Conservation (phyloP, 345 rosid species). For the Bruguiera parviflora region DNA sequence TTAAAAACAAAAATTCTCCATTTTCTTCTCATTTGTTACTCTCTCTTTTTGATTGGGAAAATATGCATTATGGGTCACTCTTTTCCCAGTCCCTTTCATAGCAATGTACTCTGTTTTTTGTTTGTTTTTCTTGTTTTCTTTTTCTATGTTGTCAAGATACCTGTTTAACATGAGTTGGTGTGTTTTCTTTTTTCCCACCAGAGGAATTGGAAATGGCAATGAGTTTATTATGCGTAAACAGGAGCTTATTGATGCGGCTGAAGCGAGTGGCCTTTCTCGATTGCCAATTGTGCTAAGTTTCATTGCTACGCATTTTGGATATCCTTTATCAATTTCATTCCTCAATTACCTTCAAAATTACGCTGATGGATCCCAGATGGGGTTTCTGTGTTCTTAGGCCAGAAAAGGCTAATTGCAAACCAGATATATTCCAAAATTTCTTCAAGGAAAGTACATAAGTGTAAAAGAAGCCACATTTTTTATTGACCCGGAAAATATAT, state of each 20-base stretch:
- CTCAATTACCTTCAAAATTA: slow-evolving; percentile 1
- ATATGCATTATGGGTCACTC: slow-evolving; percentile 69
- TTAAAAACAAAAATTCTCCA: no score
- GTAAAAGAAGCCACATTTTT: no score
- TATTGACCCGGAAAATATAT: no score
- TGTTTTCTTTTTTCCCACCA: slow-evolving; percentile 16
- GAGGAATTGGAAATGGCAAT: slow-evolving; percentile 59
- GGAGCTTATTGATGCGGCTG: slow-evolving; percentile 89
- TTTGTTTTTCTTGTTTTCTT: neutral
- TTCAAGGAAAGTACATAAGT: slow-evolving; percentile 36
- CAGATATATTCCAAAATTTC: slow-evolving; percentile 63
- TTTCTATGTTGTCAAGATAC: neutral
- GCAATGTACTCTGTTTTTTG: neutral
- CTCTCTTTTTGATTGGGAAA: no score
- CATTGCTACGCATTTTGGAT: slow-evolving; percentile 7
- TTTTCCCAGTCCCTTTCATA: neutral
- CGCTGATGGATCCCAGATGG: slow-evolving; percentile 13
- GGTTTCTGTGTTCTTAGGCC: slow-evolving; percentile 45
- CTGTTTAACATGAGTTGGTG: slow-evolving; percentile 11
- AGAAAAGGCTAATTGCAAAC: slow-evolving; percentile 78
- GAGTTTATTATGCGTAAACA: slow-evolving; percentile 78
- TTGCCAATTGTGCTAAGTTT: slow-evolving; percentile 59
- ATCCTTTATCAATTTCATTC: neutral
- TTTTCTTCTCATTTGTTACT: no score
- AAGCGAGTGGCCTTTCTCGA: slow-evolving; percentile 90